Evolutionary conservation across 768 basidiomycete genomes (phyloP), one percentile per base, ranked within the genome.

Genomic region (Boletus patriciae): DNA sequence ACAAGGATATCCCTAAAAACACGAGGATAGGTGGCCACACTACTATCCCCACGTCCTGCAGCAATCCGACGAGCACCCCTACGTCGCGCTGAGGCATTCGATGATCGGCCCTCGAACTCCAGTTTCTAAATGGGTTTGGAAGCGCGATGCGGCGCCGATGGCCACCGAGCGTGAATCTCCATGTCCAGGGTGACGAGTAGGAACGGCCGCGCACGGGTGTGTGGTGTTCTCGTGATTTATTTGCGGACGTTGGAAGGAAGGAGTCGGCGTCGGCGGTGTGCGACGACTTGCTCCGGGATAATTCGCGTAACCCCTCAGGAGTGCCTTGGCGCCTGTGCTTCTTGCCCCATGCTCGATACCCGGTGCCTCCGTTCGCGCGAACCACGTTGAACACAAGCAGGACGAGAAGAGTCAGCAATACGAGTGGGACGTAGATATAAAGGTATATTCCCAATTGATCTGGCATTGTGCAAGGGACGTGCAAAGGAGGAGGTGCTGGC

Each of bases 381-480:
- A 48, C 49, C 49, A 60, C 51, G 66, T 67, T 74, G 46, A 57
- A 59, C 0, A 64, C 53, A 23, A 80, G 63, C 21, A 88, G 68
- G 13, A 77, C 51, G 41, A 82, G 16, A 18, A 94, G 63, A 34
- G 88, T 87, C n/a, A 88, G 50, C 33, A 85, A 59, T 36, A 83
- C 64, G 40, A 91, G 75, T 21, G 91, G 90, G 25, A 87, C 70
- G 69, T 96, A 96, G n/a, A 77, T 67, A 50, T 78, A 72, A 41
- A 87, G 71, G 72, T 94, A 97, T 60, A 93, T 88, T 40, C 81
- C 78, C 44, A 92, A 69, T 66, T 96, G 94, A 71, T 94, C 85
- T 0, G 95, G 96, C 54, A 98, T 80, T 42, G 87, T 66, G 73
- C 95, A 98, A 13, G 84, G 83, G 8, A 73, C 67, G 60, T 93